Base-by-base conservation (phyloP, 257 asterid species). In the Scutellaria baicalensis region DNA sequence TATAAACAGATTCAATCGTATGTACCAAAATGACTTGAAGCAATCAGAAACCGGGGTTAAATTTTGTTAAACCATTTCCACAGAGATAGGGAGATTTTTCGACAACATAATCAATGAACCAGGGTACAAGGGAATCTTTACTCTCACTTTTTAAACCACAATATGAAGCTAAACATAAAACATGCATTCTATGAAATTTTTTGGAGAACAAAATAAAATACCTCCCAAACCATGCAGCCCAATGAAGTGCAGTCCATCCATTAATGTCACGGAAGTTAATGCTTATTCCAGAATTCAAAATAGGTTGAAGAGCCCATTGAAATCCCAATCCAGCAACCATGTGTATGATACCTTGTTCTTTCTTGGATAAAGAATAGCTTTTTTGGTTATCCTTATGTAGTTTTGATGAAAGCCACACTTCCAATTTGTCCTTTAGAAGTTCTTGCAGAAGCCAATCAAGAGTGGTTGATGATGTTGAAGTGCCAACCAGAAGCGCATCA, bases 141-240 rank as follows among this genome's bases (percentile, higher is more conserved):
- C 9, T 11, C 7, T 11, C 68, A 42, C 77, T 23, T 56, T 39
- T 48, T 45, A 64, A 60, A n/a, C 31, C 59, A 43, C 36, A 13
- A 56, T n/a, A 55, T 3, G 39, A 70, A 47, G 44, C 17, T 40
- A 42, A 21, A 33, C 1, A 11, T n/a, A 11, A 16, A 45, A 48
- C 43, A 50, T 72, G 57, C 38, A 31, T 40, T 36, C 10, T 5
- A 16, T 47, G 74, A 35, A 13, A 21, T 10, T 8, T 50, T 40
- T 6, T 35, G n/a, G 21, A 43, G 36, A 75, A 59, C 16, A 51
- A 77, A 67, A 12, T 43, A 74, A 47, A 40, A 72, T 78, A 94
- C 99, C 99, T 86, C 69, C 99, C 99, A 78, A 88, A 94, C 63
- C 85, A 85, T 59, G 99, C 99, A 43, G 99, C 99, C 99, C 99